Percentiles rank a stretch among this genome's conserved stretches.
Conservation (phyloP, 805 yeast genomes). For the Metschnikowia reukaufii region DNA sequence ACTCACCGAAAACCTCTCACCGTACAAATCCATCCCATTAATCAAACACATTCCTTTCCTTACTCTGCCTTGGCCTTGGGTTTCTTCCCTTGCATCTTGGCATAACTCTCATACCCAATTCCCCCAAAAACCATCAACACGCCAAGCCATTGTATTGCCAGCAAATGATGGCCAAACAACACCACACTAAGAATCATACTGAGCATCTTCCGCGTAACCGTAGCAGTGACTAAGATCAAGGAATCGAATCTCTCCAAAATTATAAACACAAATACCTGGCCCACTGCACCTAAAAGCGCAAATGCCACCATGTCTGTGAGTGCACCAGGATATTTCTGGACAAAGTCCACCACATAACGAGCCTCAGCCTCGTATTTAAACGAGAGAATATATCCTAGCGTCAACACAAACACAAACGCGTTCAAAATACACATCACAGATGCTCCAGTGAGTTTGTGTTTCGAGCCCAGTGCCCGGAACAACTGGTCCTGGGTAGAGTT, state of each 20-base stretch:
- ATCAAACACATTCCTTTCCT: not conserved
- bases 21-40: too few species aligned
- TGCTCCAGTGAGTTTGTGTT: conserved; percentile 64
- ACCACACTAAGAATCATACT: conserved; percentile 90
- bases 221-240: conserved; percentile 81
- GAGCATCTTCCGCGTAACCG: conserved; percentile 94
- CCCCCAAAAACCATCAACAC: conserved; percentile 80
- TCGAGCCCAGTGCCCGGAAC: conserved; percentile 43
- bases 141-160: conserved; percentile 71
- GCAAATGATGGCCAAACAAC: conserved; percentile 77
- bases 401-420: conserved; percentile 44
- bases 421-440: conserved; percentile 78
- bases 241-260: conserved; percentile 86
- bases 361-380: conserved; percentile 49
- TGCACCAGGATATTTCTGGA: conserved; percentile 52
- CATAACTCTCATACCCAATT: conserved; percentile 71
- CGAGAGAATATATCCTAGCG: conserved; percentile 47
- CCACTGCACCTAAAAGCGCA: conserved; percentile 80
- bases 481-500: conserved; percentile 91
- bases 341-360: conserved; percentile 48
- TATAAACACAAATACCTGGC: conserved; percentile 89
- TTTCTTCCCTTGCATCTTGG: conserved; percentile 22
- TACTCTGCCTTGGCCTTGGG: conserved; percentile 3
- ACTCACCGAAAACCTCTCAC: too few species aligned
- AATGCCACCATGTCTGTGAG: conserved; percentile 61